Conservation (phyloP, 176 grass and related monocot genomes). For the Paspalum vaginatum region DNA sequence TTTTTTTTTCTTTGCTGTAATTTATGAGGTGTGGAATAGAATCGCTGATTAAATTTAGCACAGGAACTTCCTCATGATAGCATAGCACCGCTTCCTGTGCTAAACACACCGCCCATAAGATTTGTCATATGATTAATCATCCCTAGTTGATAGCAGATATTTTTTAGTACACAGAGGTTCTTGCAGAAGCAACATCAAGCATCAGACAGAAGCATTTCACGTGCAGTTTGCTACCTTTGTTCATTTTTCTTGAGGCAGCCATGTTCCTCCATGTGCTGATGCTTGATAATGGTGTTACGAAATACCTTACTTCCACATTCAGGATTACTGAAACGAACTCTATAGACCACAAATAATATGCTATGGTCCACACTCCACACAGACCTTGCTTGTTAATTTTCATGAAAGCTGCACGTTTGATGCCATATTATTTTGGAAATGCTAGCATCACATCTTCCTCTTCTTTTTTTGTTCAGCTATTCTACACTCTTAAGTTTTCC, state of each 20-base stretch:
- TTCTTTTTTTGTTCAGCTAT: background rate
- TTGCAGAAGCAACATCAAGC: background rate
- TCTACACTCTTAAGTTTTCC: background rate
- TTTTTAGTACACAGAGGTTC: conserved; percentile 12
- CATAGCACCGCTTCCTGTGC: too few relatives aligned
- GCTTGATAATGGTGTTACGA: conserved; percentile 5
- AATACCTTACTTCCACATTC: conserved; percentile 31
- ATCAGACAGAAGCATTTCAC: background rate
- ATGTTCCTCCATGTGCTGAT: conserved; percentile 22
- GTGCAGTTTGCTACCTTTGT: conserved; percentile 8
- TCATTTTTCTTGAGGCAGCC: conserved; percentile 3
- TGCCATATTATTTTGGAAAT: background rate
- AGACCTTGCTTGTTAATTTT: conserved; percentile 15
- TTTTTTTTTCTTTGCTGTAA: background rate
- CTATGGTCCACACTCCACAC: background rate
- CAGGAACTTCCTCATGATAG: background rate
- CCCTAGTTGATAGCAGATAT: background rate
- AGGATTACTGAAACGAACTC: conserved; percentile 14
- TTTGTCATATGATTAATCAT: conserved; percentile 5
- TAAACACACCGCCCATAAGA: conserved; percentile 24
- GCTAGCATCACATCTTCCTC: background rate
- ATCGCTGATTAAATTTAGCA: conserved; percentile 5
- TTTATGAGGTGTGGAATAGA: conserved; percentile 16
- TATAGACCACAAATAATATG: conserved; percentile 8
- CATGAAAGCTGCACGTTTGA: background rate